Conservation (phyloP, 176 grass and related monocot genomes). For the Phoenix dactylifera region DNA sequence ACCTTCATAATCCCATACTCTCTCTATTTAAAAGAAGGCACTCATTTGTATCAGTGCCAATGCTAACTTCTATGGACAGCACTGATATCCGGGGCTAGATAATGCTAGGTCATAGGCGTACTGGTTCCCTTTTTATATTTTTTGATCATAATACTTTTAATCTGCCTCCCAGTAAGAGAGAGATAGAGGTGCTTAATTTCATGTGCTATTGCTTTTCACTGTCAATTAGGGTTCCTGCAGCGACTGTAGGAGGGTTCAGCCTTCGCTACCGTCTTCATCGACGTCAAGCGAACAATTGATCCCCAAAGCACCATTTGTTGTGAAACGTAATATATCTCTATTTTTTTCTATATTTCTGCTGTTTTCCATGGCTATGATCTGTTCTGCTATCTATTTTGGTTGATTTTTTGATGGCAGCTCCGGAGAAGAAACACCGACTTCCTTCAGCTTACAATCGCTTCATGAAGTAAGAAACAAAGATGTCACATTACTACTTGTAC, state of each 20-base stretch:
- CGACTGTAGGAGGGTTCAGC: conserved; percentile 66
- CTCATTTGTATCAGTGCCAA: too few relatives aligned
- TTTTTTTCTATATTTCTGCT: background rate
- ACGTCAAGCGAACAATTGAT: conserved; percentile 37
- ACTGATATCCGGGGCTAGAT: too few relatives aligned
- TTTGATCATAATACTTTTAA: too few relatives aligned
- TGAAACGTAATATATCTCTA: conserved; percentile 59
- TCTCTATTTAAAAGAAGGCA: too few relatives aligned
- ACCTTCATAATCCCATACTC: too few relatives aligned
- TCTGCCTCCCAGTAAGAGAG: too few relatives aligned
- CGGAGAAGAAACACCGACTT: conserved; percentile 84
- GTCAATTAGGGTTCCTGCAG: conserved; percentile 47
- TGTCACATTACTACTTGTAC: too few relatives aligned
- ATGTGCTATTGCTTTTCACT: background rate
- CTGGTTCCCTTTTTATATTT: too few relatives aligned
- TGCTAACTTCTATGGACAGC: too few relatives aligned
- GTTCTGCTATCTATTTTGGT: conserved; percentile 13
- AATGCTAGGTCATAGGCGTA: too few relatives aligned
- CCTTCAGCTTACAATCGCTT: conserved; percentile 90
- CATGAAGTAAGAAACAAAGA: conserved; percentile 52
- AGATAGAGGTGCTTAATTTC: background rate
- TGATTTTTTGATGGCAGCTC: conserved; percentile 40
- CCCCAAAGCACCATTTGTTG: conserved; percentile 58
- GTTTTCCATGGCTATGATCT: background rate
- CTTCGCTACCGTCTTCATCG: conserved; percentile 34